These are phyloP conservation scores for Ustilago loliicola DNA, from an alignment of 1,284 basidiomycete genomes.

Conservation along the genomic window DNA sequence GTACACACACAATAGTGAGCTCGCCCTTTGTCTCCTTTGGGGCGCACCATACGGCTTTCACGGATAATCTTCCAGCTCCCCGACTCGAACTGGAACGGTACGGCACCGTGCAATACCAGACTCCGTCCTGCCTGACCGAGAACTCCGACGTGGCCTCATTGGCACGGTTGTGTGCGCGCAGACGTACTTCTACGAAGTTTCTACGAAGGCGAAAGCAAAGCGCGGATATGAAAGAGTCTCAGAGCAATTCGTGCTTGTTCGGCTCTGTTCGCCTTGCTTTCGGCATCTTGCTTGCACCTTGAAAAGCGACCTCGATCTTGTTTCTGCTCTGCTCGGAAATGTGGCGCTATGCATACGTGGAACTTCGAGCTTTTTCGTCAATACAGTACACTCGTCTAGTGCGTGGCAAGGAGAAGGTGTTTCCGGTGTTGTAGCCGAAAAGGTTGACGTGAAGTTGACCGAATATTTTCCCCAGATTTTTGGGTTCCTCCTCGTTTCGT, in stretches of 20 bases:
- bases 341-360: constrained; percentile 5
- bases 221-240: background rate
- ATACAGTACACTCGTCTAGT: background rate
- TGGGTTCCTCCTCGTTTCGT: background rate
- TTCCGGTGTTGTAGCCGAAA: constrained; percentile 2
- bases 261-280: too few relatives aligned
- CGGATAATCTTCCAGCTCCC: too few relatives aligned
- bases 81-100: background rate
- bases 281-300: too few relatives aligned
- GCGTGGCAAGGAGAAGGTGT: background rate
- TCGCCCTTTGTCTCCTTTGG: too few relatives aligned
- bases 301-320: background rate
- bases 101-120: background rate
- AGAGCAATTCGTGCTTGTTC: background rate
- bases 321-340: background rate
- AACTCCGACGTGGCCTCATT: constrained; percentile 3
- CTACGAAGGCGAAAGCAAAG: background rate
- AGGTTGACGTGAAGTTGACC: constrained; percentile 16
- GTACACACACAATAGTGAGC: too few relatives aligned
- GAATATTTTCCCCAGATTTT: constrained; percentile 36
- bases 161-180: background rate
- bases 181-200: too few relatives aligned
- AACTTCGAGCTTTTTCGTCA: background rate
- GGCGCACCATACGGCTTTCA: too few relatives aligned
- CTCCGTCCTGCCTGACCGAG: background rate